Evolutionary conservation across 2,329 filamentous ascomycete species (phyloP).

Genomic region (Botrytis porri): DNA sequence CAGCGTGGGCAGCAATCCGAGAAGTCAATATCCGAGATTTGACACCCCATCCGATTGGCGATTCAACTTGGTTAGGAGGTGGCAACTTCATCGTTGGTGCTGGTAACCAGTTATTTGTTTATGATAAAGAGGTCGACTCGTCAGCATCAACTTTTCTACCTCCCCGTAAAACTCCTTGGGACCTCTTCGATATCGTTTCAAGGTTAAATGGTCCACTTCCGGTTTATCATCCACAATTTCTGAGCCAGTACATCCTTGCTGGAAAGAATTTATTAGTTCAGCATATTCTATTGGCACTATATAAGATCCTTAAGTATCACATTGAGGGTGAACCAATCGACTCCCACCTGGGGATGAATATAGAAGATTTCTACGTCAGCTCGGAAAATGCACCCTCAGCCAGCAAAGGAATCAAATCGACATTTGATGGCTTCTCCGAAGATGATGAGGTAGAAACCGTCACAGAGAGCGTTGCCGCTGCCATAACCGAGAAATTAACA

Average conservation of each 20-base stretch:
- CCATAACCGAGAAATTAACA: constrained; percentile 74
- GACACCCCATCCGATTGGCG: constrained; percentile 86
- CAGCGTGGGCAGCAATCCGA: constrained; percentile 83
- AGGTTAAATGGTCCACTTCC: constrained; percentile 84
- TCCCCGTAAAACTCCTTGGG: constrained; percentile 38
- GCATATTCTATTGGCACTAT: constrained; percentile 66
- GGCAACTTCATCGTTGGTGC: constrained; percentile 84
- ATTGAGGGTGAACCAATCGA: constrained; percentile 78
- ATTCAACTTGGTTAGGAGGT: constrained; percentile 85
- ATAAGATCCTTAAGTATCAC: constrained; percentile 77
- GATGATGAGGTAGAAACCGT: constrained; percentile 61
- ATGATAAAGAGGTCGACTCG: constrained; percentile 70
- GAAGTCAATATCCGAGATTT: constrained; percentile 78
- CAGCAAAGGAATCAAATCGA: constrained; percentile 36
- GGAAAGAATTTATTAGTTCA: constrained; percentile 74
- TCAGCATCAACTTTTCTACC: constrained; percentile 39
- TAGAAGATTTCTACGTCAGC: constrained; percentile 56
- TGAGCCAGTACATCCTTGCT: constrained; percentile 80
- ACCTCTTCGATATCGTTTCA: constrained; percentile 79
- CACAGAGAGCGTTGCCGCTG: constrained; percentile 65
- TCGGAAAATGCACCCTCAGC: constrained; percentile 28
- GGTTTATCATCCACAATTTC: constrained; percentile 86
- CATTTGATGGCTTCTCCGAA: constrained; percentile 49
- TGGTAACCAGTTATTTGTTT: constrained; percentile 86
- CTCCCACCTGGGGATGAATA: constrained; percentile 65